Conservation (phyloP, 495 filamentous ascomycete species). For the Penicillium simplicissimum region DNA sequence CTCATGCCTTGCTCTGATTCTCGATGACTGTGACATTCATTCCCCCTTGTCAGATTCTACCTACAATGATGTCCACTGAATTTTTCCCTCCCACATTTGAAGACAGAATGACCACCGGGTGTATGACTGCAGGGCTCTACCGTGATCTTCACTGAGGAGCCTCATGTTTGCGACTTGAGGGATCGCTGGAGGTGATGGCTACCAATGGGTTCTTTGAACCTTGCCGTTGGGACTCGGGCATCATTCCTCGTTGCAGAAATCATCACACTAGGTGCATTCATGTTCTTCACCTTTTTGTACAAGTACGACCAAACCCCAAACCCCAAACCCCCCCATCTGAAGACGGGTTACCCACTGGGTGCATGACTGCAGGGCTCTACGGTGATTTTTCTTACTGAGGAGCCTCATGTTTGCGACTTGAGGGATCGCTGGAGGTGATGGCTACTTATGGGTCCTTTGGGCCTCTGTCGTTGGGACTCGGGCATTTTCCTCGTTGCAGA, state of each 20-base stretch:
- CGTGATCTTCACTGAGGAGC: not conserved
- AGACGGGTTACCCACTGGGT: not conserved
- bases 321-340: too few species aligned
- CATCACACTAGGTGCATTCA: constrained; percentile 13
- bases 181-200: not conserved
- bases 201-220: not conserved
- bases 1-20: not conserved
- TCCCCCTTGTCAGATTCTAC: not conserved
- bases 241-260: constrained; percentile 5
- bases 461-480: constrained; percentile 1
- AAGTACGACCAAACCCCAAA: constrained; percentile 38
- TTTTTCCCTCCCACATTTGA: not conserved
- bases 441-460: not conserved
- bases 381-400: not conserved
- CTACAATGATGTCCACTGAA: not conserved
- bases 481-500: constrained; percentile 3
- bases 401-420: not conserved
- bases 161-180: not conserved
- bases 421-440: not conserved
- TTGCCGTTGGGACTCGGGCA: constrained; percentile 1
- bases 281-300: constrained; percentile 35
- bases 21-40: not conserved
- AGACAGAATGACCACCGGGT: not conserved
- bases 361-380: not conserved
- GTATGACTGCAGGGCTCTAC: not conserved